Base-by-base conservation (phyloP, 192 early-diverging fungal genomes). In the Coemansia reversa region DNA sequence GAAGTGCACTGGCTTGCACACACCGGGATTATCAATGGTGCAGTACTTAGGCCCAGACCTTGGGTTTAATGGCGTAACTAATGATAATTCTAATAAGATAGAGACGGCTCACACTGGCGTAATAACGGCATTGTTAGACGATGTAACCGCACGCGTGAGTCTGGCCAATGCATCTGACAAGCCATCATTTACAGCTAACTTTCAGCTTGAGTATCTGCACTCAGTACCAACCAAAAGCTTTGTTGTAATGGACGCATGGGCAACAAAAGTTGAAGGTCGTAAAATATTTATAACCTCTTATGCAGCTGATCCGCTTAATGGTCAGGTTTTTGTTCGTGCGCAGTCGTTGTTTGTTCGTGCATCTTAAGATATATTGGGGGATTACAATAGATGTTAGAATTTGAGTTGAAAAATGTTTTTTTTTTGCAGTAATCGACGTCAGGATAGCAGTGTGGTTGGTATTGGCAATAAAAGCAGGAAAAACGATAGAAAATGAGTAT, bases 161-260 rank as follows among this genome's bases (percentile, higher is more conserved):
- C 42, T 74, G 16, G 58, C 77, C 14, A 74, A 74, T 30, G 54
- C 57, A 20, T 54, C 68, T 4, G 65, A 53, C 29, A 65, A 56
- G 55, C 66, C 72, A 16, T 39, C 60, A 11, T 74, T 80, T 45
- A 80, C 77, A 8, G 77, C 77, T 2, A 80, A 74, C 42, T 67
- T 80, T 18, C 55, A 80, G 55, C 67, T 74, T 8, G 77, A 80
- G 16, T 74, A 74, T 54, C 14, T 65, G 25, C 28, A 14, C 23
- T 54, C 64, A 4, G 51, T 71, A 22, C 62, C 58, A 0, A 47
- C 42, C 14, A 68, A 55, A 14, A 42, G 65, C 32, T 67, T 67
- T 60, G 56, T 80, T 8, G 77, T 70, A 12, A 7, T 68, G 51
- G 67, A 80, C 50, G 71, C 72, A 2, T 80, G 77, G 77, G 22